phyloP scores from a whole-genome alignment of 1,284 basidiomycete species.

The Moesziomyces sp. region DNA sequence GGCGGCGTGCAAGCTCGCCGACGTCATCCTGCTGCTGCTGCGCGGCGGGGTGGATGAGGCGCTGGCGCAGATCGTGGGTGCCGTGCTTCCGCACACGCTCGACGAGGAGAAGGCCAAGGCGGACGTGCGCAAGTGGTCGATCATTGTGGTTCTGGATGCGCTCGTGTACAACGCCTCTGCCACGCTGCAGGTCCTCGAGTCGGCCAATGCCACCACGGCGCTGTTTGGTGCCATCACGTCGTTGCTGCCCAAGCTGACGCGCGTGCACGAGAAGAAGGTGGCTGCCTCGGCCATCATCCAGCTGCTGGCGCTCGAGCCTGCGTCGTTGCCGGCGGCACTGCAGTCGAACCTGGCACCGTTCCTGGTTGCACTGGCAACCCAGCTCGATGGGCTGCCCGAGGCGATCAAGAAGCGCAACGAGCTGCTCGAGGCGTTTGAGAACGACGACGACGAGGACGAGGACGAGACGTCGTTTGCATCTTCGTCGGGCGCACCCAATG shows the following conservation, averaged over 20 bases:
- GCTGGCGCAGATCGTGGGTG: conserved; percentile 51
- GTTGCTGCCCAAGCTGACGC: conserved; percentile 75
- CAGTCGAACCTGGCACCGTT: conserved; percentile 53
- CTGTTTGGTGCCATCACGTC: conserved; percentile 82
- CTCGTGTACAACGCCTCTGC: conserved; percentile 86
- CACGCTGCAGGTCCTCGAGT: conserved; percentile 80
- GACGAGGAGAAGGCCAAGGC: conserved; percentile 72
- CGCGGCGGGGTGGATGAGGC: conserved; percentile 74
- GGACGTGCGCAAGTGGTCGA: conserved; percentile 78
- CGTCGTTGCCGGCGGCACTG: conserved; percentile 47
- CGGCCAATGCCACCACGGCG: conserved; percentile 72
- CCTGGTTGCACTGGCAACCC: conserved; percentile 49
- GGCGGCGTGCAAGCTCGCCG: conserved; percentile 85
- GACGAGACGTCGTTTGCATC: conserved; percentile 37
- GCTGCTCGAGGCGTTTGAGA: conserved; percentile 59
- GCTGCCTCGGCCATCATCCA: conserved; percentile 76
- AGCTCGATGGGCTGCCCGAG: conserved; percentile 57
- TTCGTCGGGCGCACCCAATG: conserved; percentile 16
- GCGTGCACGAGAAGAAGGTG: conserved; percentile 92
- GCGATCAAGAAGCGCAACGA: conserved; percentile 59
- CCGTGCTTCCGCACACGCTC: conserved; percentile 47
- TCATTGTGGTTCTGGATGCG: conserved; percentile 83
- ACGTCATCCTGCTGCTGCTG: conserved; percentile 82
- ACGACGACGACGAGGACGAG: conserved; percentile 56
- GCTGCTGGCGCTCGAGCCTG: conserved; percentile 51